Evolutionary conservation across 345 rosid genomes (phyloP), one percentile per base, ranked within the genome.

Genomic region (Brassica rapa): DNA sequence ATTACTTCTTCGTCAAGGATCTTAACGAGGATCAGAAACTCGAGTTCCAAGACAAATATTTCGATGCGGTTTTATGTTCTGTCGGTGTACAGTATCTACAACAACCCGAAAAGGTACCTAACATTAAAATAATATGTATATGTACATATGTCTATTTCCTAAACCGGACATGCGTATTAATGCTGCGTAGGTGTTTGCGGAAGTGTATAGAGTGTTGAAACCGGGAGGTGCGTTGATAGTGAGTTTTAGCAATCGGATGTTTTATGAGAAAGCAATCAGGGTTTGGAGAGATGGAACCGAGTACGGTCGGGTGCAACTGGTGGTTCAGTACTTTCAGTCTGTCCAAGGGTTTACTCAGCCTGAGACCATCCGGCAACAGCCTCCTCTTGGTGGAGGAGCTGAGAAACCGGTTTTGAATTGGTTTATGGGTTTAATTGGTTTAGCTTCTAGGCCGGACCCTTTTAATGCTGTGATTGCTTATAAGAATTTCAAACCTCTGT

Each of bases 41-140:
- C 41, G 90, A 89, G 83, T 56, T 82, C 29, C 78, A 86, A 66
- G 83, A 81, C 81, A 73, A 80, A 43, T 87, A 90, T 66, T 88
- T 94, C 74, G 94, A 92, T 62, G 93, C 93, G 0, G 96, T 92
- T 41, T 11, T 89, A 32, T 92, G 97, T 77, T 82, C 93, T 1
- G 97, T 94, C 3, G 92, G 97, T 8, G 90, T 89, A 7, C 98
- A 91, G 77, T 94, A 92, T 62, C 93, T 94, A 51, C 93, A 94
- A 71, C 89, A 88, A 24, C 97, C 98, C 6, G 94, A 94, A 75
- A 87, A 89, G 97, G 98, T 93, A 60, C 37, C 41, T 39, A 16
- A 19, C 1, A 63, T 8, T 37, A 8, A 37, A 37, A 37, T 37
- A 8, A 37, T 37, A 8, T 37, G 2, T 37, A 37, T 37, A 37